A percentile compares a stretch with the other conserved stretches of the same genome.
phyloP scores from a whole-genome alignment of 163 green algal genomes.

The Volvox carteri region DNA sequence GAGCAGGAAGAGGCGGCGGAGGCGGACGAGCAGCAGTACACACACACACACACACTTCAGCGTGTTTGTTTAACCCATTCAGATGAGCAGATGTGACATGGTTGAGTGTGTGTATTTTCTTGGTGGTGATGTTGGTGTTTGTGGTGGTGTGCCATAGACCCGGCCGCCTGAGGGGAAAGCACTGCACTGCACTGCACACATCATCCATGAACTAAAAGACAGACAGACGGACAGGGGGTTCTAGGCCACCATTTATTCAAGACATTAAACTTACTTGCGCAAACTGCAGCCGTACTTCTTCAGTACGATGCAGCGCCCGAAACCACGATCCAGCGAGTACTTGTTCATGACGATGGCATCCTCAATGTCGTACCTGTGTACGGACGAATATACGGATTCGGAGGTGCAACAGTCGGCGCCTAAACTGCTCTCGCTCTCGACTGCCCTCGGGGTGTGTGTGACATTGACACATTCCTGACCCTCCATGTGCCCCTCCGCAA shows the following conservation, averaged over 20 bases:
- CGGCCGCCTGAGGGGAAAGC: too few relatives aligned
- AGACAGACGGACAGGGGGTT: neutral
- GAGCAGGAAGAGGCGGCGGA: too few relatives aligned
- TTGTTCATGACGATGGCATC: constrained; percentile 99
- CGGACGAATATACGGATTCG: neutral
- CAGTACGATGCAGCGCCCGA: constrained; percentile 97
- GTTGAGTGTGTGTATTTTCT: neutral
- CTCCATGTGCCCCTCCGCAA: too few relatives aligned
- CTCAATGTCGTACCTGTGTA: constrained; percentile 96
- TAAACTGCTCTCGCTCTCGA: too few relatives aligned
- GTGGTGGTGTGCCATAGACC: too few relatives aligned
- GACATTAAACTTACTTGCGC: constrained; percentile 74
- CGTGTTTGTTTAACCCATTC: neutral
- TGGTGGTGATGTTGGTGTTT: too few relatives aligned
- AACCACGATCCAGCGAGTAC: constrained; percentile 94
- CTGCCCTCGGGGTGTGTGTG: too few relatives aligned
- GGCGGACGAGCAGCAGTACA: too few relatives aligned
- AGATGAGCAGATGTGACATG: neutral
- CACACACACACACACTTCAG: too few relatives aligned
- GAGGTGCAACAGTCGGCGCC: neutral
- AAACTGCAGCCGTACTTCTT: constrained; percentile 85
- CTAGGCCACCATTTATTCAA: neutral
- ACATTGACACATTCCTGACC: too few relatives aligned
- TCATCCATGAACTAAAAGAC: neutral
- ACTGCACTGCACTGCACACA: neutral